Conservation (phyloP, 129 eudicot genomes). For the Arctium minus region DNA sequence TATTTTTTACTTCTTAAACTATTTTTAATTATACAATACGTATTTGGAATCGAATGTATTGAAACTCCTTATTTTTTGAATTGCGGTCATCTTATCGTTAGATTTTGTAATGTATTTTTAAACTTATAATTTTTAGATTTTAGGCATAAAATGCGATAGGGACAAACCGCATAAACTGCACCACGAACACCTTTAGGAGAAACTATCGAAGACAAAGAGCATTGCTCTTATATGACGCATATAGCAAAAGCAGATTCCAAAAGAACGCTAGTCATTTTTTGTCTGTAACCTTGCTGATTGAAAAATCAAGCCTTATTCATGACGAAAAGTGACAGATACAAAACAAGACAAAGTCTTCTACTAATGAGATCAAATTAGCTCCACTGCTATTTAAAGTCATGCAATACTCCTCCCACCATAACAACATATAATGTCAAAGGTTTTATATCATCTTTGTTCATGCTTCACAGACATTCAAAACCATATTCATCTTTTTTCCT, state of each 20-base stretch:
- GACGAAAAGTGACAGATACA: neutral
- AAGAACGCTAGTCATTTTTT: neutral
- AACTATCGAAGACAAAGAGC: too few relatives aligned
- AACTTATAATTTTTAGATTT: too few relatives aligned
- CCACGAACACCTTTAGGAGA: too few relatives aligned
- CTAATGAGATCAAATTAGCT: conserved; percentile 2
- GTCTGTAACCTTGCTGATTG: neutral
- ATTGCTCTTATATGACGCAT: too few relatives aligned
- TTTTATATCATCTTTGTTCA: conserved; percentile 9
- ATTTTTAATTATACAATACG: too few relatives aligned
- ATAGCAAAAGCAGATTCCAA: neutral
- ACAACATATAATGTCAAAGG: conserved; percentile 6
- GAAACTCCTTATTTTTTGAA: too few relatives aligned
- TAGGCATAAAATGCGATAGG: too few relatives aligned
- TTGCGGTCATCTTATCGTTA: too few relatives aligned
- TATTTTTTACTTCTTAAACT: too few relatives aligned
- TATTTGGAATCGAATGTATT: too few relatives aligned
- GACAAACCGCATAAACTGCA: too few relatives aligned
- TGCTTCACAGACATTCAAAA: conserved; percentile 9
- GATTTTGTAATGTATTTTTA: too few relatives aligned
- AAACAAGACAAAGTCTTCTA: conserved; percentile 1
- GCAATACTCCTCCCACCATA: neutral
- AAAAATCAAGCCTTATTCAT: neutral
- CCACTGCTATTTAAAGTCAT: neutral
- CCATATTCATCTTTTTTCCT: neutral